A percentile compares a stretch with the other conserved stretches of the same genome.
Conservation (phyloP, 2,329 filamentous ascomycete genomes). For the Aspergillus niger region DNA sequence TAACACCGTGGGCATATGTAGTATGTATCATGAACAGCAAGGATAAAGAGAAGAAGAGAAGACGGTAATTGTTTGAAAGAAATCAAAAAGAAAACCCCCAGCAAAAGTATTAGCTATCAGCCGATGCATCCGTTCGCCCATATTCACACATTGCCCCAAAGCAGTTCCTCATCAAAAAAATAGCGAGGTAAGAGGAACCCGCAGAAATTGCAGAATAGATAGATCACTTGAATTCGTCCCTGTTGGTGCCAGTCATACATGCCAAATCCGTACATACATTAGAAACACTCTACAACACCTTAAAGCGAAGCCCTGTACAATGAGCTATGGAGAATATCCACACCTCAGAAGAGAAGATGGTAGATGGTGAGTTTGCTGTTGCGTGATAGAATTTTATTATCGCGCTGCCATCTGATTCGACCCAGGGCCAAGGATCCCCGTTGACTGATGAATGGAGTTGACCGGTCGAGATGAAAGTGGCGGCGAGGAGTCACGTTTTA, state of each 20-base stretch:
- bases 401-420: constrained; percentile 38
- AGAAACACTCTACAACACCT: constrained; percentile 22
- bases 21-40: not conserved
- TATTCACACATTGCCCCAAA: constrained; percentile 21
- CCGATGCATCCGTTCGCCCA: constrained; percentile 14
- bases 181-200: constrained; percentile 1
- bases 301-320: constrained; percentile 19
- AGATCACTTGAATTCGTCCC: constrained; percentile 15
- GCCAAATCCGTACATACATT: constrained; percentile 26
- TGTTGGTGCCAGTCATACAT: constrained; percentile 24
- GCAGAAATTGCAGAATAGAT: constrained; percentile 14
- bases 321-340: not conserved
- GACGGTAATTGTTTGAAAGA: not conserved
- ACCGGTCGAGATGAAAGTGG: constrained; percentile 33
- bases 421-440: constrained; percentile 30
- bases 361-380: constrained; percentile 4
- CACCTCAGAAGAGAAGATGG: constrained; percentile 7
- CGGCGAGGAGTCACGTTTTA: constrained; percentile 36
- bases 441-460: constrained; percentile 35
- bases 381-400: constrained; percentile 15
- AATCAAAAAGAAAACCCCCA: constrained; percentile 8
- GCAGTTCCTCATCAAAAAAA: not conserved
- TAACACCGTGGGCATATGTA: not conserved
- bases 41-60: not conserved
- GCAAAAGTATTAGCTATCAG: not conserved